Evolutionary conservation across 257 asterid species (phyloP).

Genomic region (Lavandula angustifolia): DNA sequence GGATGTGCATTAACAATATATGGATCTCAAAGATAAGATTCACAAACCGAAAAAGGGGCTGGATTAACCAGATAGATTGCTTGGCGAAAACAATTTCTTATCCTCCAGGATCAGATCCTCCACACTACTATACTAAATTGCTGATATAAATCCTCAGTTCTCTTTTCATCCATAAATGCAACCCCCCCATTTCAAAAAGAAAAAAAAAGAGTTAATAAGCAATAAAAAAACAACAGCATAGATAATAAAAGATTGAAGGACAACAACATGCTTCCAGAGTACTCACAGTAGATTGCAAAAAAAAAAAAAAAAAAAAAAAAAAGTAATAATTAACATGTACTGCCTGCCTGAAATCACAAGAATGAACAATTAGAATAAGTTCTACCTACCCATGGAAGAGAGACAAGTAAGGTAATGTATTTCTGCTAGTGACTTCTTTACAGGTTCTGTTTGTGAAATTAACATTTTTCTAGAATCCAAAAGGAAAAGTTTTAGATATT

Average conservation of each 20-base stretch:
- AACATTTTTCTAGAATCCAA: background rate
- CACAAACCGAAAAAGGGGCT: constrained; percentile 18
- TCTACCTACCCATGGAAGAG: constrained; percentile 20
- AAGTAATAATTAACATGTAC: constrained; percentile 4
- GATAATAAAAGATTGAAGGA: background rate
- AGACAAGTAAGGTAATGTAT: background rate
- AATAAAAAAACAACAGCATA: background rate
- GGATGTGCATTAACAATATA: constrained; percentile 15
- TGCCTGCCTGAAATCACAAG: background rate
- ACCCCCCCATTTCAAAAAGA: background rate
- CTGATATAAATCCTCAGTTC: background rate
- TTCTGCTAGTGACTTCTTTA: background rate
- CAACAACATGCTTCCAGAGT: background rate
- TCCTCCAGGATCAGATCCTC: constrained; percentile 9
- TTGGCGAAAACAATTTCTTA: background rate
- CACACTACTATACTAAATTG: background rate
- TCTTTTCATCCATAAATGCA: background rate
- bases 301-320: no score
- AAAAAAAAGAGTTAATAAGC: constrained; percentile 12
- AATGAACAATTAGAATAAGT: background rate
- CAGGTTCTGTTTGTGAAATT: background rate
- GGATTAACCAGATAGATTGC: constrained; percentile 25
- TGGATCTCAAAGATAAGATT: constrained; percentile 2
- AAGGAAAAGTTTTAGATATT: no score
- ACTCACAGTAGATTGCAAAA: background rate